Base-by-base conservation (phyloP, 495 filamentous ascomycete genomes). In the Neurospora sp. region DNA sequence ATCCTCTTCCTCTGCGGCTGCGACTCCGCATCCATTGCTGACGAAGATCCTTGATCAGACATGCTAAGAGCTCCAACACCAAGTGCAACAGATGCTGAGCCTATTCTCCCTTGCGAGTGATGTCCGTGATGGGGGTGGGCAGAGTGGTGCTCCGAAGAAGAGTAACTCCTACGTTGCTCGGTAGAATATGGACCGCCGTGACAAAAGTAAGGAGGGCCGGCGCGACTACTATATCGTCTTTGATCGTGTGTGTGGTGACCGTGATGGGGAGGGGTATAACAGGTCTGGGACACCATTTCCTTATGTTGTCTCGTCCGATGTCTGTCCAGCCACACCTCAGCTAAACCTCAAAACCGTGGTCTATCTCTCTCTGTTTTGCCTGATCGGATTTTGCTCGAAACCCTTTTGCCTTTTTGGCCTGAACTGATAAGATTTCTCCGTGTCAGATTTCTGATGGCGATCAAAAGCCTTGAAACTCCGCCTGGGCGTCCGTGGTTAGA, bases 1-100 rank as follows among this genome's bases (percentile, higher is more conserved):
- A 91, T 92, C 70, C 91, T 79, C 77, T 87, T 87, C 53, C 87
- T 81, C 68, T 86, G 83, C 37, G 83, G 82, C 17, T 79, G 70
- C 39, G 79, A 76, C n/a, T 85, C 83, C 12, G 79, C 72, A 44
- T 84, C 83, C 9, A 78, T 70, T 38, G 53, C 53, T 1, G 53
- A 65, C 53, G 53, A 65, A 65, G 53, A 65, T 65, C 53, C 53
- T 35, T 80, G 81, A 39, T 85, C 84, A n/a, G 80, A 74, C 84
- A 86, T 86, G 41, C 73, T 79, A 48, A 78, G 42, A 12, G 79
- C 65, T 72, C 81, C 73, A 7, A 70, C 75, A 48, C 83, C 80
- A 76, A 82, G 81, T 10, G 74, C 53, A 37, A 7, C 53, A 65
- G 53, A 65, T 35, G 53, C 53, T 17, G 53, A 35, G 75, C 53